A percentile compares a stretch with the other conserved stretches of the same genome.
Evolutionary conservation across 2,329 filamentous ascomycete genomes (phyloP).

Genomic region (Diaporthe citrichinensis): DNA sequence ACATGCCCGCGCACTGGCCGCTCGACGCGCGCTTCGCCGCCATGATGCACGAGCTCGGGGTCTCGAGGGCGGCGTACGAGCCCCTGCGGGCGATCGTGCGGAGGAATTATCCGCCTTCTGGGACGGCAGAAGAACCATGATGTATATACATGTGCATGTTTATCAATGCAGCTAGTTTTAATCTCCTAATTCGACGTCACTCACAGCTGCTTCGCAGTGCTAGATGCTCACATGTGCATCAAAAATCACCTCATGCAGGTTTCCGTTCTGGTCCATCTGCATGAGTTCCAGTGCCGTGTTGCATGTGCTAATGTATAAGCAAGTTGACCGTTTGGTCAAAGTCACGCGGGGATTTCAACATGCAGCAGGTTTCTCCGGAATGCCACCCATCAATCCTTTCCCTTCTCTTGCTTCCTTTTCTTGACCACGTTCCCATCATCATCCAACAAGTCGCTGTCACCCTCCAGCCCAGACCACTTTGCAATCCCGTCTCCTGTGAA

Average conservation of each 20-base stretch:
- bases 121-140: neutral
- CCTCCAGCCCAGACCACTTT: conserved; percentile 81
- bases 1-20: conserved; percentile 19
- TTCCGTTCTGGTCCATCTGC: neutral
- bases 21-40: conserved; percentile 31
- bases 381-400: neutral
- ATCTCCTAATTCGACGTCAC: neutral
- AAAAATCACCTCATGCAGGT: neutral
- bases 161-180: neutral
- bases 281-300: neutral
- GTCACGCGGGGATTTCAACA: neutral
- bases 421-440: conserved; percentile 45
- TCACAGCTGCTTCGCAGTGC: neutral
- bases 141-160: neutral
- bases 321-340: neutral
- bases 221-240: neutral
- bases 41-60: conserved; percentile 21
- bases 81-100: conserved; percentile 29
- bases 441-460: conserved; percentile 50
- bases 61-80: conserved; percentile 6
- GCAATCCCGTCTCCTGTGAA: conserved; percentile 78
- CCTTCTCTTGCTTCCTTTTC: conserved; percentile 30
- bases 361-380: neutral
- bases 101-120: conserved; percentile 34
- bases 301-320: neutral